Base-by-base conservation (phyloP, 2,329 filamentous ascomycete genomes). In the Ophiostoma tasmaniense region DNA sequence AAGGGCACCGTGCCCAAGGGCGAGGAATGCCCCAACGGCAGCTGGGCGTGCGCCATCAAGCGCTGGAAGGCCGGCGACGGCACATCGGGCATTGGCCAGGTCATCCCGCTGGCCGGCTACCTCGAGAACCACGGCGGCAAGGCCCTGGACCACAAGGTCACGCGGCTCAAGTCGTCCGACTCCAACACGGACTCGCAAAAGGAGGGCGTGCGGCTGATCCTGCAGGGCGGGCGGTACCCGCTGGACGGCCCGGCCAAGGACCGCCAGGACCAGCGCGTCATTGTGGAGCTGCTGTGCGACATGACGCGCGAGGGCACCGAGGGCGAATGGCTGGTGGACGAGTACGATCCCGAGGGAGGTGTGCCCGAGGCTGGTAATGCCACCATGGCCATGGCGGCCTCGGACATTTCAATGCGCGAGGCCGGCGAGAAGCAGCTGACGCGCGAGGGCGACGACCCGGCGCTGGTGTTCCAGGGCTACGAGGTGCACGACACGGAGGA, bases 241-340 rank as follows among this genome's bases (percentile, higher is more conserved):
- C 76, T 84, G 8, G 81, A 85, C 66, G 89, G 87, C 8, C 82
- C 83, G 67, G 81, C 83, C 68, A 81, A 65, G n/a, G 67, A 71
- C 33, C 70, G 72, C 64, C 71, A 71, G 69, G 67, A 86, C 70
- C 90, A 96, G 77, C 88, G 87, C 75, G 91, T 93, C 3, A 84
- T 96, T 11, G 86, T 98, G 68, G 91, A 96, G 75, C 93, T 98
- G 74, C 77, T 93, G 25, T 99, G 95, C 79, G 90, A 96, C 75
- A 81, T 79, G 37, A 83, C 89, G 1, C 84, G 85, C 73, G 88
- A 88, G 10, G 93, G 93, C 0, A 84, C 89, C 7, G 93, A 97
- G 79, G 87, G 86, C 73, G 87, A 90, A 74, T 86, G 84, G 76
- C 81, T 84, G 62, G 77, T 82, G 2, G 80, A 85, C 71, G 85